Base-by-base conservation (phyloP, 1,139 yeast species). In the Protomyces macrosporus region DNA sequence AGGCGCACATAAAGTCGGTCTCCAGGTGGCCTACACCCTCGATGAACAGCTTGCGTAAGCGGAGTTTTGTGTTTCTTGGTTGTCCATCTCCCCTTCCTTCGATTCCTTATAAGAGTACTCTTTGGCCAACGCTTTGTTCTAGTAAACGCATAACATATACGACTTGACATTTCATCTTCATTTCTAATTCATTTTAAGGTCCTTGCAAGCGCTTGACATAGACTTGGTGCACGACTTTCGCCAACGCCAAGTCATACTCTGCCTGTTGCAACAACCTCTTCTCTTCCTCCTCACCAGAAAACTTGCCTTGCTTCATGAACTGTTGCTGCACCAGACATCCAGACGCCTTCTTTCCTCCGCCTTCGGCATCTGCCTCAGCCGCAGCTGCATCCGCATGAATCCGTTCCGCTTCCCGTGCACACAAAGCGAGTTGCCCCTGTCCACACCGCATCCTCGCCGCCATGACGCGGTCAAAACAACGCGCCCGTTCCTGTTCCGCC, bases 11-110 rank as follows among this genome's bases (percentile, higher is more conserved):
- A 81, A 82, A 64, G 85, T 90, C 30, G 56, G 66, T 40, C 86
- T 96, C 0, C 77, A 82, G 61, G 97, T 90, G 7, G 87, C 89
- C 65, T 90, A 90, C 72, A 84, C 74, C 64, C 30, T 53, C 56
- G 63, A 48, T 40, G 63, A 45, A 40, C 63, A 58, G 39, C 51
- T 45, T 10, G 57, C 40, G 6, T 54, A 32, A 45, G 40, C 4
- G n/a, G 36, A 23, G 2, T 23, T 23, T 23, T 23, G 23, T 23
- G 23, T 23, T 23, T 23, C 23, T 23, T 23, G 23, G 23, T 23
- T 23, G 23, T 23, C 23, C 23, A 23, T 23, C 23, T 23, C 23
- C 23, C n/a, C n/a, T n/a, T 23, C 2, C 23, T 23, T 23, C 23
- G 23, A 23, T 23, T 23, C 23, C 23, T 23, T 23, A 23, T 23